These are phyloP conservation scores for Cutaneotrichosporon cyanovorans DNA, from an alignment of 1,284 basidiomycete species.

Conservation along the genomic window DNA sequence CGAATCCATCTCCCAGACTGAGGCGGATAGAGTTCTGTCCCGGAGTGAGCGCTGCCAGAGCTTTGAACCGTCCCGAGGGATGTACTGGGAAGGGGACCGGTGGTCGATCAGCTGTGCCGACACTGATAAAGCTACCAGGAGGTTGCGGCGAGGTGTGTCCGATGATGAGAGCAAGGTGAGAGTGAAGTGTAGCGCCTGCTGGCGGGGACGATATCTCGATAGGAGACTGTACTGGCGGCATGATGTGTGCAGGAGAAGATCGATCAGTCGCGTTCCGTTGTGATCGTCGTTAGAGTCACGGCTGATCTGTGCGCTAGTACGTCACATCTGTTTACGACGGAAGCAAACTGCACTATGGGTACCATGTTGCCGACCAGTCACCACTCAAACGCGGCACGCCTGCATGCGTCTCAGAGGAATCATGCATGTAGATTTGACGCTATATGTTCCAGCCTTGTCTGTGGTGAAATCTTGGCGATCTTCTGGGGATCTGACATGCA, in stretches of 20 bases:
- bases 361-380: too few relatives aligned
- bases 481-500: too few relatives aligned
- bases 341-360: too few relatives aligned
- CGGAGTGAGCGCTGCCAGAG: conserved; percentile 3
- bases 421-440: too few relatives aligned
- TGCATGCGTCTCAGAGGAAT: too few relatives aligned
- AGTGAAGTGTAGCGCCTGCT: not conserved
- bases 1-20: not conserved
- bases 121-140: not conserved
- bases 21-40: conserved; percentile 1
- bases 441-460: too few relatives aligned
- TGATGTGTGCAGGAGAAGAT: not conserved
- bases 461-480: too few relatives aligned
- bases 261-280: too few relatives aligned
- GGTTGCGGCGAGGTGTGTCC: conserved; percentile 4
- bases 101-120: not conserved
- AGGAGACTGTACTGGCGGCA: not conserved
- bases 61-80: conserved; percentile 8
- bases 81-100: conserved; percentile 4
- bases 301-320: too few relatives aligned
- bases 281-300: too few relatives aligned
- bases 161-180: conserved; percentile 10
- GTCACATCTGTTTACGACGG: too few relatives aligned
- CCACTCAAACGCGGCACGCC: too few relatives aligned
- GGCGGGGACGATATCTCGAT: conserved; percentile 2